These are phyloP conservation scores for Cicer yamashitae DNA, from an alignment of 306 rosid species.

Conservation along the genomic window DNA sequence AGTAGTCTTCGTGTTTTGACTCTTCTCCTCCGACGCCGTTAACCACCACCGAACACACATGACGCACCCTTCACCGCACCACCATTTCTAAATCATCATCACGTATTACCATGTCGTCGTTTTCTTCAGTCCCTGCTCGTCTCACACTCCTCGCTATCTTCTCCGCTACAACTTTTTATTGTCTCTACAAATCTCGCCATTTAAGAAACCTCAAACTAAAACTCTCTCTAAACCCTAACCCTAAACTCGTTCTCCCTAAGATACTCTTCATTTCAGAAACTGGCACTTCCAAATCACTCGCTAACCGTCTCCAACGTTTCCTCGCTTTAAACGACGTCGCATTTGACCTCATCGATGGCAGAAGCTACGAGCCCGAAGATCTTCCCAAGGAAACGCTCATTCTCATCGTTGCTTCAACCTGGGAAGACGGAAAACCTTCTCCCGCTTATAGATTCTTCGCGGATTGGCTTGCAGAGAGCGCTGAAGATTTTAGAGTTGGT, in stretches of 20 bases:
- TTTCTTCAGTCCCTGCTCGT: slow-evolving; percentile 63
- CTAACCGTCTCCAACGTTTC: slow-evolving; percentile 66
- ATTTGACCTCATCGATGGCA: slow-evolving; percentile 67
- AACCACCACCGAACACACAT: neutral
- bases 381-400: slow-evolving; percentile 72
- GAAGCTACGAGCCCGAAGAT: slow-evolving; percentile 85
- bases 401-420: slow-evolving; percentile 79
- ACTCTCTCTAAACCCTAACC: slow-evolving; percentile 34
- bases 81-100: neutral
- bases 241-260: slow-evolving; percentile 49
- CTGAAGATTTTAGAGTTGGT: slow-evolving; percentile 84
- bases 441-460: slow-evolving; percentile 60
- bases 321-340: slow-evolving; percentile 56
- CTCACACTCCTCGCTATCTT: slow-evolving; percentile 87
- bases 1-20: neutral
- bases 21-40: neutral
- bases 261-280: slow-evolving; percentile 81
- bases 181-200: slow-evolving; percentile 85
- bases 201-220: slow-evolving; percentile 59
- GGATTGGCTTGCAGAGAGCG: slow-evolving; percentile 84
- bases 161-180: slow-evolving; percentile 84
- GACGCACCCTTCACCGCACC: slow-evolving; percentile 7
- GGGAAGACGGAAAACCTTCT: slow-evolving; percentile 92
- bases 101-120: slow-evolving; percentile 63
- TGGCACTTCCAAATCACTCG: slow-evolving; percentile 81